Base-by-base conservation (phyloP, 192 early-diverging fungal genomes). In the Podila clonocystis region DNA sequence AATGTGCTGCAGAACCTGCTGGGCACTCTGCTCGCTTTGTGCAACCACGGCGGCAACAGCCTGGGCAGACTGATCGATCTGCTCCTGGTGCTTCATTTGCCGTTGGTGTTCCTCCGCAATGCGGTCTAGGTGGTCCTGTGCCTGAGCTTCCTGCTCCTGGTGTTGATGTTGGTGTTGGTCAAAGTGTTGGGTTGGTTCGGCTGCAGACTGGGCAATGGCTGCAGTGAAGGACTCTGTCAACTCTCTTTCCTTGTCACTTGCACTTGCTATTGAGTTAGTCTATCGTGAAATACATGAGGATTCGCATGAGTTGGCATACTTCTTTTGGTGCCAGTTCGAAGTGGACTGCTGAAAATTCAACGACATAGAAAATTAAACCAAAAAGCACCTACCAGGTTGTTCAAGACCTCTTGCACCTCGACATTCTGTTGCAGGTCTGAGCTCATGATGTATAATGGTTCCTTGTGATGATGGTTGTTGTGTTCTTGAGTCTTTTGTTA, bases 201-300 rank as follows among this genome's bases (percentile, higher is more conserved):
- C 34, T 58, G 48, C 50, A 22, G 63, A 62, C 63, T 72, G 70
- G 31, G 74, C 67, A 50, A 76, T 76, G 8, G 61, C 73, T 17
- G 73, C 73, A 22, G 73, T 75, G 31, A 75, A 68, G n/a, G 67
- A 65, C 36, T 57, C 55, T 22, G 55, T 50, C 49, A 63, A 33
- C 4, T 63, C 70, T 13, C 63, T 61, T 48, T 74, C 62, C 20
- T 70, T 61, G 11, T 62, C 65, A 20, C 65, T 58, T 30, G 65
- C 72, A 12, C 59, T 57, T 65, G 65, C 66, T 59, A 74, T 70
- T 26, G 74, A 65, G 33, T 70, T 76, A 30, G 74, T 60, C 74
- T 76, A 65, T 64, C 50, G 55, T 22, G 29, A 57, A 13, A 52
- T 45, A 15, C 3, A 45, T 15, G 34, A 15, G 7, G 41, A 2